These are phyloP conservation scores for Eimeria sp. DNA, from an alignment of 169 alveolate species.

Conservation along the genomic window DNA sequence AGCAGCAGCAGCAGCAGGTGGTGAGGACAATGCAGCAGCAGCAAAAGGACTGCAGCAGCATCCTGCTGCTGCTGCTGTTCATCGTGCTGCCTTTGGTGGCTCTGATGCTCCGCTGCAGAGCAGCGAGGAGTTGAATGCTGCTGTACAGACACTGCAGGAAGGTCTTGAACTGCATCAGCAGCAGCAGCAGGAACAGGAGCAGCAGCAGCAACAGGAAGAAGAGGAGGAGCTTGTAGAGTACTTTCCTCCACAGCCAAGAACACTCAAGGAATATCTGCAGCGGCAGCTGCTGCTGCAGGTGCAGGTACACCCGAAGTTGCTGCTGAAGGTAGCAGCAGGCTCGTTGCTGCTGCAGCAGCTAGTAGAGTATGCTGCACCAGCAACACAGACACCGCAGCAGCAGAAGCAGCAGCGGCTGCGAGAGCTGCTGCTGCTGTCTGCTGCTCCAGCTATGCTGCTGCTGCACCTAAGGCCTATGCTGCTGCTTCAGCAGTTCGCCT, in stretches of 20 bases:
- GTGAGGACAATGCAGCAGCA: not conserved
- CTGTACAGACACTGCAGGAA: not conserved
- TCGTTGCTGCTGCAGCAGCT: slow-evolving; percentile 42
- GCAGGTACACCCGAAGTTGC: slow-evolving; percentile 19
- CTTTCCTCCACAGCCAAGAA: not conserved
- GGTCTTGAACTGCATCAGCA: not conserved
- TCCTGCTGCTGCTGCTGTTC: not conserved
- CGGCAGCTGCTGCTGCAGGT: slow-evolving; percentile 11
- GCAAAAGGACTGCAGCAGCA: not conserved
- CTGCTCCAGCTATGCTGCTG: slow-evolving; percentile 6
- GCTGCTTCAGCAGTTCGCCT: not conserved
- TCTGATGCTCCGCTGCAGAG: slow-evolving; percentile 15
- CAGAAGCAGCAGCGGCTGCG: not conserved
- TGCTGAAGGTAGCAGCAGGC: not conserved
- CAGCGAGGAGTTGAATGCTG: slow-evolving; percentile 16
- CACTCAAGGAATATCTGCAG: not conserved
- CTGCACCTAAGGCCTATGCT: slow-evolving; percentile 11
- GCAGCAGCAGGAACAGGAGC: not conserved
- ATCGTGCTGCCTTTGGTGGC: slow-evolving; percentile 7
- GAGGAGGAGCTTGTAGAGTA: not conserved
- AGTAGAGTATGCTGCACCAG: slow-evolving; percentile 1
- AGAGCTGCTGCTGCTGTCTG: not conserved
- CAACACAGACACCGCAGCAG: not conserved
- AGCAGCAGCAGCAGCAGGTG: slow-evolving; percentile 1
- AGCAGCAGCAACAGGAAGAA: not conserved